These are phyloP conservation scores for Xylariaceae sp. DNA, from an alignment of 2,329 filamentous ascomycete genomes.

Conservation along the genomic window DNA sequence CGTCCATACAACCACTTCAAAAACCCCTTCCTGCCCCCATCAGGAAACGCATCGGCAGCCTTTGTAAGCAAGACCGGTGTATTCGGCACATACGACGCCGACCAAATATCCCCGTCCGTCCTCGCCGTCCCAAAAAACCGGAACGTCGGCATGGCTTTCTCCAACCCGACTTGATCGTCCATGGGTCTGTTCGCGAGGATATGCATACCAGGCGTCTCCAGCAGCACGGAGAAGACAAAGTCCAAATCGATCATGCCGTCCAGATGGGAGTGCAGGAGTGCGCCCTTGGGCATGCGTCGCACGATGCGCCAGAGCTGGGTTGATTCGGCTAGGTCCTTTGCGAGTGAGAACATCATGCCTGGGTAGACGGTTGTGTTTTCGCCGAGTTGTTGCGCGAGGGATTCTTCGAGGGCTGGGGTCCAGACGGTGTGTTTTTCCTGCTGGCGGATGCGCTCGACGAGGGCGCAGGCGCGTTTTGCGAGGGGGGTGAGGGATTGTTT, in stretches of 20 bases:
- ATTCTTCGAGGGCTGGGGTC: constrained; percentile 68
- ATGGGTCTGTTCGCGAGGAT: constrained; percentile 59
- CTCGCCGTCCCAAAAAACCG: constrained; percentile 47
- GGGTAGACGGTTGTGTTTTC: constrained; percentile 64
- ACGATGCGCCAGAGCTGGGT: constrained; percentile 84
- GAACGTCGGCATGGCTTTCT: constrained; percentile 56
- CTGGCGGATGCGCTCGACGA: constrained; percentile 73
- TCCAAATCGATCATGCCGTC: constrained; percentile 88
- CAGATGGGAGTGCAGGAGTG: constrained; percentile 78
- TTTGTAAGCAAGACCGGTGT: constrained; percentile 53
- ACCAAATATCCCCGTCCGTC: constrained; percentile 57
- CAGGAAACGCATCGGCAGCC: constrained; percentile 70
- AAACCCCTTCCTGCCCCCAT: constrained; percentile 67
- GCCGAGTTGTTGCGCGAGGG: constrained; percentile 55
- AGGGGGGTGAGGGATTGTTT: constrained; percentile 71
- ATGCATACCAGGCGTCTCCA: constrained; percentile 69
- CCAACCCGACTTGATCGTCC: constrained; percentile 45
- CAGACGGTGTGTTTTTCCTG: constrained; percentile 72
- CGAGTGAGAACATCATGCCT: constrained; percentile 89
- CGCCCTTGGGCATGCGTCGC: constrained; percentile 81
- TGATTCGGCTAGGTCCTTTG: constrained; percentile 78
- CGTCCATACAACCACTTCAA: constrained; percentile 69
- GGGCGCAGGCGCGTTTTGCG: constrained; percentile 68
- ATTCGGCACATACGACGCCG: constrained; percentile 52
- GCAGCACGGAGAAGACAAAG: constrained; percentile 66